Conservation (phyloP, 371 early-diverging fungal genomes). For the Encephalitozoon cuniculi region DNA sequence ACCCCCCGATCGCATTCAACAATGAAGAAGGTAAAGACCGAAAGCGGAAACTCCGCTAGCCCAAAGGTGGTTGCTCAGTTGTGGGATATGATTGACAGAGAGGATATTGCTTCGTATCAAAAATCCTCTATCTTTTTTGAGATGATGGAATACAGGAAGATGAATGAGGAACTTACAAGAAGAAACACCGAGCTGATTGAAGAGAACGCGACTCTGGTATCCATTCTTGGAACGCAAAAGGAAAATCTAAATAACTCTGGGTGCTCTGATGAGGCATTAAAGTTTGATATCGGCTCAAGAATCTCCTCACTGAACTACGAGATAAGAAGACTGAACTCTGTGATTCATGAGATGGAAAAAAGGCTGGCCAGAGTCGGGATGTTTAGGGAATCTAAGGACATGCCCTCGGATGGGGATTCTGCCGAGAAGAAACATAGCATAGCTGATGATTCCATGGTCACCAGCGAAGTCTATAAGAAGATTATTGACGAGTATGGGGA, state of each 20-base stretch:
- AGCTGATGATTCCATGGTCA: background rate
- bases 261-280: background rate
- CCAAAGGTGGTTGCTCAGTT: background rate
- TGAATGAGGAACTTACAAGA: slow-evolving; percentile 20
- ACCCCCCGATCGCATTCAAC: background rate
- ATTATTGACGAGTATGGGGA: background rate
- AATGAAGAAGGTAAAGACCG: background rate
- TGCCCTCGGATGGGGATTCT: background rate
- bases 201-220: slow-evolving; percentile 5
- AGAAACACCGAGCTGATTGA: slow-evolving; percentile 8
- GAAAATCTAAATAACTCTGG: background rate
- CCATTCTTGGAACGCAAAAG: background rate
- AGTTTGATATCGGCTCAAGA: background rate
- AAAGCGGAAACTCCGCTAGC: background rate
- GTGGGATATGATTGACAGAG: background rate
- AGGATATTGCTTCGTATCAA: background rate
- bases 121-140: background rate
- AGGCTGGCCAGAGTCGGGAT: background rate
- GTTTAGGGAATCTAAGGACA: background rate
- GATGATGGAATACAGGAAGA: slow-evolving; percentile 1
- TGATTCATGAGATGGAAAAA: background rate
- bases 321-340: background rate
- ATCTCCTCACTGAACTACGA: background rate
- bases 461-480: background rate
- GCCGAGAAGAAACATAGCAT: background rate